These are phyloP conservation scores for Pestalotiopsis fici DNA, from an alignment of 2,329 filamentous ascomycete genomes.

Conservation along the genomic window DNA sequence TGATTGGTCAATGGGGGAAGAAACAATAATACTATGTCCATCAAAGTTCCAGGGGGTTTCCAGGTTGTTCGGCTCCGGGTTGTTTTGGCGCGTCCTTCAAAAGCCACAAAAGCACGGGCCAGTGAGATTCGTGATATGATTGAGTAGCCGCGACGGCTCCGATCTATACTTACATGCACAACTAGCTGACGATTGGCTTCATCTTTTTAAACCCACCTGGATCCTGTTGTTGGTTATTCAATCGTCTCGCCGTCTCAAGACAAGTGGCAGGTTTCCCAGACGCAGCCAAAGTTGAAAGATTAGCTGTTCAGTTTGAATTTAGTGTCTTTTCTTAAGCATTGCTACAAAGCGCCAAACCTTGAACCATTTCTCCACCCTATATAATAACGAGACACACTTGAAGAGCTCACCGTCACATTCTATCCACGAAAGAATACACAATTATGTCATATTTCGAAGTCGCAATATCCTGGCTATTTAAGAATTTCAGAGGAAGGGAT, in stretches of 20 bases:
- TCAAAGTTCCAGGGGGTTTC: background rate
- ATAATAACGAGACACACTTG: background rate
- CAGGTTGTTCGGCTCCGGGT: background rate
- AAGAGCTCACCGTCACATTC: background rate
- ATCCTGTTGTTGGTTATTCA: background rate
- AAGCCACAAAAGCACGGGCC: background rate
- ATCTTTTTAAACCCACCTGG: background rate
- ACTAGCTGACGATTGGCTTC: background rate
- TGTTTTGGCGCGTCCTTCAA: background rate
- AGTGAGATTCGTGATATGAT: background rate
- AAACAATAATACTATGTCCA: background rate
- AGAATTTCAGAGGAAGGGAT: slow-evolving; percentile 36
- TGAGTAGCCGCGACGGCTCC: background rate
- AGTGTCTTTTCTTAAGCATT: background rate
- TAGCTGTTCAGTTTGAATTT: background rate
- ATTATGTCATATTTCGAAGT: slow-evolving; percentile 28
- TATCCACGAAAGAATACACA: background rate
- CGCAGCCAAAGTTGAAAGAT: too few species aligned
- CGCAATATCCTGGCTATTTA: slow-evolving; percentile 39
- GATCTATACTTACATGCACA: background rate
- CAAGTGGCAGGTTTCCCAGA: background rate
- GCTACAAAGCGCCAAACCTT: background rate
- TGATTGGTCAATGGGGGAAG: background rate
- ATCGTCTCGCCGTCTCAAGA: background rate
- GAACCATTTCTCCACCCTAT: background rate